Evolutionary conservation across 2,329 filamentous ascomycete species (phyloP).

Genomic region (Thelonectria olida): DNA sequence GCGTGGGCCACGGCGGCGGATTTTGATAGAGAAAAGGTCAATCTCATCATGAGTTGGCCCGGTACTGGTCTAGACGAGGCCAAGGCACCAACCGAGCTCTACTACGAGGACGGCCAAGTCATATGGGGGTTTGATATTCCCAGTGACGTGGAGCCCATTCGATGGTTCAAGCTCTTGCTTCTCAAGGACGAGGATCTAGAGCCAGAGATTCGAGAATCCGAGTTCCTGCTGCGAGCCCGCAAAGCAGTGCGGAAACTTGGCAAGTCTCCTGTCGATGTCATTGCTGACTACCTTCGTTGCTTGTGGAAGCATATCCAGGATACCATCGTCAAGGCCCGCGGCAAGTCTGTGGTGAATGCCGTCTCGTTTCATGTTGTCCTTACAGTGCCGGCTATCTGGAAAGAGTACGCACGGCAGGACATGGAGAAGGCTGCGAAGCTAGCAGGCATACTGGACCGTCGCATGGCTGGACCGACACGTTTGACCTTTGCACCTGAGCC

Average conservation of each 20-base stretch:
- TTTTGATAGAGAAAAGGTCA: conserved; percentile 18
- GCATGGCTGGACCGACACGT: conserved; percentile 2
- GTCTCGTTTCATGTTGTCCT: conserved; percentile 15
- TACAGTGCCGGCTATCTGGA: conserved; percentile 23
- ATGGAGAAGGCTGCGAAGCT: conserved; percentile 12
- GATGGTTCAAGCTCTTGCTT: conserved; percentile 19
- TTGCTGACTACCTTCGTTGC: conserved; percentile 12
- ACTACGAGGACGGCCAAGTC: conserved; percentile 13
- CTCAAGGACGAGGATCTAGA: conserved; percentile 18
- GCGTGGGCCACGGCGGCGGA: conserved; percentile 19
- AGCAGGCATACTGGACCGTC: conserved; percentile 12
- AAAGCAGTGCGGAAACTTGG: neutral
- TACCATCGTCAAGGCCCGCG: conserved; percentile 8
- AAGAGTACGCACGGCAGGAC: conserved; percentile 14
- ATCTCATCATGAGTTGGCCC: conserved; percentile 19
- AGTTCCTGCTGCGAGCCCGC: conserved; percentile 9
- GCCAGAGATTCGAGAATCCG: neutral
- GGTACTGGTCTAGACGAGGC: conserved; percentile 15
- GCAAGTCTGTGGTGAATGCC: neutral
- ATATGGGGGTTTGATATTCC: conserved; percentile 18
- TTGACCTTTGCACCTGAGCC: conserved; percentile 18
- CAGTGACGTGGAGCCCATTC: conserved; percentile 10
- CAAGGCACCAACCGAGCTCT: conserved; percentile 18
- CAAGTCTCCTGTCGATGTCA: conserved; percentile 11
- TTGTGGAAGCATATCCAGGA: conserved; percentile 10